Percentiles rank a stretch among this genome's conserved stretches.
Conservation (phyloP, 768 basidiomycete genomes). For the Kwoniella sp. region DNA sequence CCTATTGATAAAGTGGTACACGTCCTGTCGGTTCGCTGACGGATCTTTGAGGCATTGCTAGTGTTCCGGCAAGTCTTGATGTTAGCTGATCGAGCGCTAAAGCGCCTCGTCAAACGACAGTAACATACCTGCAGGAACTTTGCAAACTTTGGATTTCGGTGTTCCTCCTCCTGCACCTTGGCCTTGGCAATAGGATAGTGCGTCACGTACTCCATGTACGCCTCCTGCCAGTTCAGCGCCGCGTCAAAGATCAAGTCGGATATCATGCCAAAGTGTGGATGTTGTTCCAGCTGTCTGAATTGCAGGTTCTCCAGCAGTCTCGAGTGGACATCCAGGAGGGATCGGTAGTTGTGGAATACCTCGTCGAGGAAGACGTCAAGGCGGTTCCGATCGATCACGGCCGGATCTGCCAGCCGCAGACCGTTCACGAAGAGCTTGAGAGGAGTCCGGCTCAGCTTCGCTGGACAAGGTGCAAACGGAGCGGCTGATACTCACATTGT, state of each 20-base stretch:
- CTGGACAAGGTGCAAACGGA: too few relatives aligned
- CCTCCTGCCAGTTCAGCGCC: conserved; percentile 50
- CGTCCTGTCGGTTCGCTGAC: conserved; percentile 74
- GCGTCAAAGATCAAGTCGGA: conserved; percentile 50
- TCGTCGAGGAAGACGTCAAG: conserved; percentile 81
- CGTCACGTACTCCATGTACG: conserved; percentile 49
- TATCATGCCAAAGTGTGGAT: conserved; percentile 47
- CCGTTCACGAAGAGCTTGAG: conserved; percentile 70
- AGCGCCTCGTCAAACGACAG: too few relatives aligned
- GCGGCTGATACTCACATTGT: conserved; percentile 56
- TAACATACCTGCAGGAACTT: conserved; percentile 40
- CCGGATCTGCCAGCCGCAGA: conserved; percentile 52
- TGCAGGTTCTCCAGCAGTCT: conserved; percentile 43
- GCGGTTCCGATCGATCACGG: conserved; percentile 57
- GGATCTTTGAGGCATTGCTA: conserved; percentile 59
- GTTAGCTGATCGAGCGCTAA: neutral
- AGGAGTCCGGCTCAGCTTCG: too few relatives aligned
- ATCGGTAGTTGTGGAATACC: conserved; percentile 82
- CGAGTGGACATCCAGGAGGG: conserved; percentile 52
- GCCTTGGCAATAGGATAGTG: conserved; percentile 51
- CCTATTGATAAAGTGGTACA: conserved; percentile 88
- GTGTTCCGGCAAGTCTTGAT: too few relatives aligned
- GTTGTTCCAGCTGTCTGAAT: conserved; percentile 49
- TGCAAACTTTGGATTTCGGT: conserved; percentile 37
- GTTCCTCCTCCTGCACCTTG: conserved; percentile 47